Conservation (phyloP, 768 basidiomycete species). For the Coprinopsis strossmayeri region DNA sequence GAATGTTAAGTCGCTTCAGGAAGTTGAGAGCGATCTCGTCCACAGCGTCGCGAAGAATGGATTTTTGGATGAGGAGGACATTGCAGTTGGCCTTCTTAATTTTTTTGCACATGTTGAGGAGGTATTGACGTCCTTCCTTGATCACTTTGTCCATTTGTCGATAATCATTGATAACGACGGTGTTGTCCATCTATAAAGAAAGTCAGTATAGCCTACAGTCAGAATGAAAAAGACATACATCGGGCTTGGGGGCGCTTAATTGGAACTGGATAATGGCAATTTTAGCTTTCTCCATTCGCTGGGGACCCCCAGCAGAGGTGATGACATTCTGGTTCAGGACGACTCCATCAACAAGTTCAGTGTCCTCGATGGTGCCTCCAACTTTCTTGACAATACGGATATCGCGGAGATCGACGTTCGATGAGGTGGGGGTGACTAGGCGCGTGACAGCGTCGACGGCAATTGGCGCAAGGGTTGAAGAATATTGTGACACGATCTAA, state of each 20-base stretch:
- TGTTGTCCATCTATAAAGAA: conserved; percentile 89
- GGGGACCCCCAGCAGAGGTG: conserved; percentile 84
- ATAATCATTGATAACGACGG: conserved; percentile 98
- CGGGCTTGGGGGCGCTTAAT: conserved; percentile 94
- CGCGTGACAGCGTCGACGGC: conserved; percentile 95
- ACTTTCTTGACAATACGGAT: conserved; percentile 97
- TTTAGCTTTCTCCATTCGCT: conserved; percentile 96
- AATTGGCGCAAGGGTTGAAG: conserved; percentile 95
- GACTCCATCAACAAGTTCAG: conserved; percentile 92
- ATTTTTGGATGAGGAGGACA: conserved; percentile 97
- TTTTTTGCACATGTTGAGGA: conserved; percentile 97
- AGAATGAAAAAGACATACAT: conserved; percentile 40
- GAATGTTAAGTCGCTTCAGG: conserved; percentile 93
- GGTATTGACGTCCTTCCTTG: conserved; percentile 97
- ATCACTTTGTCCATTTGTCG: conserved; percentile 99
- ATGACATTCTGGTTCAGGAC: conserved; percentile 97
- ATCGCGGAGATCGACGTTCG: conserved; percentile 94
- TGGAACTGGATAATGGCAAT: conserved; percentile 99
- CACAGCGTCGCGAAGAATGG: conserved; percentile 98
- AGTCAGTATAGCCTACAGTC: conserved; percentile 12
- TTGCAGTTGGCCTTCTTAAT: conserved; percentile 99
- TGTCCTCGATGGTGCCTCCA: conserved; percentile 98
- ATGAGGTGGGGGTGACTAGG: conserved; percentile 80
- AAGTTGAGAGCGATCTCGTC: conserved; percentile 97
- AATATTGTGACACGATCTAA: conserved; percentile 99